Evolutionary conservation across 345 rosid species (phyloP).

Genomic region (Eucalyptus tenuipes): DNA sequence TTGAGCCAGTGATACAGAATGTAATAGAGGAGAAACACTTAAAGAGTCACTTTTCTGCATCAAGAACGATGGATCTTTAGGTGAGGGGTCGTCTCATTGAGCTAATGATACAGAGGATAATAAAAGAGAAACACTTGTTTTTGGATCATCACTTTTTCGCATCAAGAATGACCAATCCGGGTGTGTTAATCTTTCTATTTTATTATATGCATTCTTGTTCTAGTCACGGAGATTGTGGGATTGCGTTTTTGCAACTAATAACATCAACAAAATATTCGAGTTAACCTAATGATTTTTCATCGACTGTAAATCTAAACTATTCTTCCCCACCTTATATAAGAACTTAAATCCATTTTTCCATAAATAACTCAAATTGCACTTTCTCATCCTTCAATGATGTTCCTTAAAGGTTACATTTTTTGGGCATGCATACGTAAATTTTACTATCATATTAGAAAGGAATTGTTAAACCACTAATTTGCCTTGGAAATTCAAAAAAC

Average conservation of each 20-base stretch:
- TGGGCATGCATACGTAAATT: background rate
- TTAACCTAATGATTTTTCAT: background rate
- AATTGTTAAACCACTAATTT: background rate
- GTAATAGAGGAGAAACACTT: too few relatives aligned
- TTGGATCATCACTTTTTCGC: too few relatives aligned
- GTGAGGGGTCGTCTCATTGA: too few relatives aligned
- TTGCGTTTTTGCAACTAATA: too few relatives aligned
- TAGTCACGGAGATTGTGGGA: too few relatives aligned
- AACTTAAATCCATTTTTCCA: background rate
- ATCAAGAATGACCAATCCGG: accelerated
- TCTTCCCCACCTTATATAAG: background rate
- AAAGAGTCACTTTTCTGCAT: too few relatives aligned
- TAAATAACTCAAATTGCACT: background rate
- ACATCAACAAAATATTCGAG: background rate
- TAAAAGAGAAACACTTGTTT: too few relatives aligned
- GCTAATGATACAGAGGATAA: too few relatives aligned
- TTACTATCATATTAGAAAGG: background rate
- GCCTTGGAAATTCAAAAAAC: background rate
- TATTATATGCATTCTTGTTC: too few relatives aligned
- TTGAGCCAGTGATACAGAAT: too few relatives aligned
- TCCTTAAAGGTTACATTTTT: background rate
- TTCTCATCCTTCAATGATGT: background rate
- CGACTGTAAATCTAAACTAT: accelerated
- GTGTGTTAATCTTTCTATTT: too few relatives aligned
- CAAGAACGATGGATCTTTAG: too few relatives aligned